Evolutionary conservation across 306 rosid species (phyloP).

Genomic region (Castanea mollissima): DNA sequence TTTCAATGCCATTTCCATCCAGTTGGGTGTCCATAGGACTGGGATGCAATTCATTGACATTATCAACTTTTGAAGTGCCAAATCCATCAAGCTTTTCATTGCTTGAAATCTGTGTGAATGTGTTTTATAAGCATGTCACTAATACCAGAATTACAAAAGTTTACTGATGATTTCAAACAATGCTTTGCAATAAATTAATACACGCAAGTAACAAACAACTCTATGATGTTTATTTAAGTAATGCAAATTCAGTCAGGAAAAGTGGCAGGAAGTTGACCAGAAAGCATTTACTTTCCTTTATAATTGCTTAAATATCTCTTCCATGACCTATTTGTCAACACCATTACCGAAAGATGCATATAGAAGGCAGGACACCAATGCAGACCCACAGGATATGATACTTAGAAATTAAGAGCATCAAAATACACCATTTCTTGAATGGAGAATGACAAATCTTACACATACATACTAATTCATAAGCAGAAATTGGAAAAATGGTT

Average conservation of each 20-base stretch:
- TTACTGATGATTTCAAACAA: slow-evolving; percentile 16
- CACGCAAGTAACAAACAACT: slow-evolving; percentile 9
- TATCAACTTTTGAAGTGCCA: slow-evolving; percentile 45
- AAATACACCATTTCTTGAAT: neutral
- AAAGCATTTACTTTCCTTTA: slow-evolving; percentile 24
- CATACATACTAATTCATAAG: slow-evolving; percentile 4
- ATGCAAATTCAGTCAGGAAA: slow-evolving; percentile 1
- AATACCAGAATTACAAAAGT: slow-evolving; percentile 17
- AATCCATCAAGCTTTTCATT: slow-evolving; percentile 55
- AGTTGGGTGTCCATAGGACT: slow-evolving; percentile 43
- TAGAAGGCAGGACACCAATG: neutral
- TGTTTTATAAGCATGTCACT: slow-evolving; percentile 24
- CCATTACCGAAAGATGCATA: neutral
- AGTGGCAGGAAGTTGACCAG: neutral
- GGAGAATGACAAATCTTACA: slow-evolving; percentile 5
- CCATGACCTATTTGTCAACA: neutral
- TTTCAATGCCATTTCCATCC: slow-evolving; percentile 34
- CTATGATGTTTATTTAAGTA: slow-evolving; percentile 4
- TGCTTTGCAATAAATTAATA: slow-evolving; percentile 1
- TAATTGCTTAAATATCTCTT: neutral
- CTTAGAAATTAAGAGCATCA: slow-evolving; percentile 9
- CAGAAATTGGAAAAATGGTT: slow-evolving; percentile 5
- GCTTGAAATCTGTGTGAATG: slow-evolving; percentile 47
- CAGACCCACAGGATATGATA: neutral
- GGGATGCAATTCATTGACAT: slow-evolving; percentile 41